phyloP scores from a whole-genome alignment of 1,284 basidiomycete genomes.

The Microbotryum silenes-acaulis region DNA sequence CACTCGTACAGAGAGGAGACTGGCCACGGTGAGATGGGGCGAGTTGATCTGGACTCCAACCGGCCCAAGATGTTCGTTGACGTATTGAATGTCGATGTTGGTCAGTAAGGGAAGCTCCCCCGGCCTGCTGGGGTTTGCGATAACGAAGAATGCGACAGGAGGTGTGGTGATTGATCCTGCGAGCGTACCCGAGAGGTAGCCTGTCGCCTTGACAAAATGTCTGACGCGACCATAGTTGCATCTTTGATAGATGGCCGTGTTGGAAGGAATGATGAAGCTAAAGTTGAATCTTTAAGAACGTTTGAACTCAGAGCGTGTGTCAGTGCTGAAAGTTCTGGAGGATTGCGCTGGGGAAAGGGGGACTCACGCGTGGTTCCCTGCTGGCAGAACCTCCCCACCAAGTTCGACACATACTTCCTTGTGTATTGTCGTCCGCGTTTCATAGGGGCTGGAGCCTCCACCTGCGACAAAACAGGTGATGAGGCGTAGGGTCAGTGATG shows the following conservation, averaged over 20 bases:
- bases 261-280: slow-evolving; percentile 23
- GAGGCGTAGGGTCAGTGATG: no score
- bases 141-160: slow-evolving; percentile 12
- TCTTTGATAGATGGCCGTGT: slow-evolving; percentile 16
- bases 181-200: slow-evolving; percentile 11
- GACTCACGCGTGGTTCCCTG: slow-evolving; percentile 23
- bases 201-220: slow-evolving; percentile 24
- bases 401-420: slow-evolving; percentile 24
- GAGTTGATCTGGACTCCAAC: slow-evolving; percentile 22
- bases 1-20: slow-evolving; percentile 14
- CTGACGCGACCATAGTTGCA: slow-evolving; percentile 16
- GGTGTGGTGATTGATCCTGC: not conserved
- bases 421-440: slow-evolving; percentile 7
- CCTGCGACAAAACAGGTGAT: not conserved
- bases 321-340: no score
- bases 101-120: slow-evolving; percentile 19
- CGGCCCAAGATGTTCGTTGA: not conserved
- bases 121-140: slow-evolving; percentile 11
- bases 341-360: no score
- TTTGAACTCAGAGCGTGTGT: no score
- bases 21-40: slow-evolving; percentile 26
- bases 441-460: slow-evolving; percentile 12
- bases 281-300: slow-evolving; percentile 14
- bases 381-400: slow-evolving; percentile 17
- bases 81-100: not conserved